Conservation (phyloP, 2,329 filamentous ascomycete genomes). For the Trichoderma atrobrunneum region DNA sequence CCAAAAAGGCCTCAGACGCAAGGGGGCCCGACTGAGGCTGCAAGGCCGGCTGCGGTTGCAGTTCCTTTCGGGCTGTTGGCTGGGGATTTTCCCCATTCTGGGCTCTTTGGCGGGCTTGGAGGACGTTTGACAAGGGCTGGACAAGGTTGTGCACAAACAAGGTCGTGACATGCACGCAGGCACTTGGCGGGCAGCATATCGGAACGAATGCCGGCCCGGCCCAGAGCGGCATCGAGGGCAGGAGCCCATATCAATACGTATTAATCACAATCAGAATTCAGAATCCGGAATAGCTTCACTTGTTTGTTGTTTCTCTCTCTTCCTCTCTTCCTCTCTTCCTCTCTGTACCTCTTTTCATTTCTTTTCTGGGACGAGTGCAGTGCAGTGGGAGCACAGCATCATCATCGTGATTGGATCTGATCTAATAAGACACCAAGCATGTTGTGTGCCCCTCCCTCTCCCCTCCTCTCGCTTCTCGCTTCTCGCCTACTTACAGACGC, state of each 20-base stretch:
- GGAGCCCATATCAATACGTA: background rate
- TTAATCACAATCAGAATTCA: background rate
- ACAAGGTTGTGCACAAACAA: background rate
- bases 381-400: background rate
- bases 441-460: background rate
- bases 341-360: background rate
- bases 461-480: background rate
- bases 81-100: no score
- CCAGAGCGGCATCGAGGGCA: background rate
- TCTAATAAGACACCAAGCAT: background rate
- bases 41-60: background rate
- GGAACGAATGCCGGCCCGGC: conserved; percentile 15
- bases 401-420: background rate
- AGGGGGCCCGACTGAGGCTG: conserved; percentile 1
- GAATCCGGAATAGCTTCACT: background rate
- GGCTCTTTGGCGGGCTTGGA: no score
- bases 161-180: background rate
- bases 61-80: background rate
- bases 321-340: background rate
- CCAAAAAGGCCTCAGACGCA: conserved; percentile 7
- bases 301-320: background rate
- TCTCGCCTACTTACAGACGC: background rate
- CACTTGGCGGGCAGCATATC: conserved; percentile 2
- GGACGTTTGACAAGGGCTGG: background rate
- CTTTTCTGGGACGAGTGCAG: background rate